These are phyloP conservation scores for Neurospora sp. DNA, from an alignment of 495 filamentous ascomycete genomes.

Conservation along the genomic window DNA sequence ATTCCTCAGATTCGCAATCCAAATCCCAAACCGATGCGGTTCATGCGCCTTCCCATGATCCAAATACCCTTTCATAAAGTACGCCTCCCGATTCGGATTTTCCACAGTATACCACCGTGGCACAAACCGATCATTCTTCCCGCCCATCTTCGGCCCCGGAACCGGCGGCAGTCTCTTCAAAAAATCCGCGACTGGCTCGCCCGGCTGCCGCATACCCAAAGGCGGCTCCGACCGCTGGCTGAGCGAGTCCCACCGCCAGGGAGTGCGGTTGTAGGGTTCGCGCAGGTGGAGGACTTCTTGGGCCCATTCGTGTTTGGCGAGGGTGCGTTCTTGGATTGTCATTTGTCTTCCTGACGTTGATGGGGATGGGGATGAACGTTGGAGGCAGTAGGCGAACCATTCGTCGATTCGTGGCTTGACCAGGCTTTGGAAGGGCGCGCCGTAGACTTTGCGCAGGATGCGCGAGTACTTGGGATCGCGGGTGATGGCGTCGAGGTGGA, in stretches of 20 bases:
- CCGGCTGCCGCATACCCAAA: not conserved
- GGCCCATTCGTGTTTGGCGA: not conserved
- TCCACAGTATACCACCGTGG: not conserved
- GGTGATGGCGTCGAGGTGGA: not conserved
- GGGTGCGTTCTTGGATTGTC: not conserved
- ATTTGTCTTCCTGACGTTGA: not conserved
- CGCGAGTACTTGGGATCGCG: not conserved
- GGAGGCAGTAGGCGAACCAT: not conserved
- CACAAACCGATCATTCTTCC: not conserved
- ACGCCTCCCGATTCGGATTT: not conserved
- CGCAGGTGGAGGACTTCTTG: not conserved
- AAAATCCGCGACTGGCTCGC: not conserved
- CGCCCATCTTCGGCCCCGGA: not conserved
- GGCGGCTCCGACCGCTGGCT: not conserved
- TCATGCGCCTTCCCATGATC: not conserved
- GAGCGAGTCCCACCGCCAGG: not conserved
- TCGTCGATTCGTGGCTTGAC: not conserved
- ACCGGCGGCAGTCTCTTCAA: not conserved
- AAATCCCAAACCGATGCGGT: not conserved
- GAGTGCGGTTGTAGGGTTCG: not conserved
- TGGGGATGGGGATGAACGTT: not conserved
- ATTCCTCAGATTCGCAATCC: not conserved
- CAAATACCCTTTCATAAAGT: not conserved
- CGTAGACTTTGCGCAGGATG: not conserved
- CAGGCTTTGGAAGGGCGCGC: not conserved